Evolutionary conservation across 805 yeast genomes (phyloP).

Genomic region (Wickerhamiella azyma): DNA sequence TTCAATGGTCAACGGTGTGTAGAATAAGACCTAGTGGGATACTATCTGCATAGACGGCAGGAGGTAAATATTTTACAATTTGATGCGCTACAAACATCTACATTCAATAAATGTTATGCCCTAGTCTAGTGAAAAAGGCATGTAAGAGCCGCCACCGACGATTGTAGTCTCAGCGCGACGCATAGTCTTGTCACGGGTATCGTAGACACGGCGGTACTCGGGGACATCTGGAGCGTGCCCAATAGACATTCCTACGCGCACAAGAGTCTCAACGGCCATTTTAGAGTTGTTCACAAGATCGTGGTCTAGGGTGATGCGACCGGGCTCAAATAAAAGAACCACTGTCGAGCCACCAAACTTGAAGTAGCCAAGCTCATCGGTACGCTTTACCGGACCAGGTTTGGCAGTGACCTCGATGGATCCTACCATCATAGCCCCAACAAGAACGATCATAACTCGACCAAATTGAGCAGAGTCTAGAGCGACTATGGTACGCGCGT

Average conservation of each 20-base stretch:
- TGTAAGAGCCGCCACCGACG: constrained; percentile 22
- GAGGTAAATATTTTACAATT: no score
- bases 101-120: no score
- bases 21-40: no score
- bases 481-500: constrained; percentile 65
- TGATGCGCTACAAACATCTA: no score
- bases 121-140: constrained; percentile 21
- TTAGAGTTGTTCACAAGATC: constrained; percentile 58
- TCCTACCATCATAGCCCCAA: constrained; percentile 99
- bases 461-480: constrained; percentile 71
- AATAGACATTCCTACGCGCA: constrained; percentile 81
- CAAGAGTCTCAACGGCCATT: constrained; percentile 59
- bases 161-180: constrained; percentile 18
- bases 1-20: no score
- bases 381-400: constrained; percentile 49
- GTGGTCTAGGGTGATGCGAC: constrained; percentile 41
- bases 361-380: constrained; percentile 86
- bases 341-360: constrained; percentile 94
- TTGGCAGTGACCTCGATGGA: constrained; percentile 60
- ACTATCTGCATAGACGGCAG: no score
- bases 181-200: constrained; percentile 18
- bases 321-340: constrained; percentile 44
- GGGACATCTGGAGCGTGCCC: constrained; percentile 41
- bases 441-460: constrained; percentile 57
- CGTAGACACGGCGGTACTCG: constrained; percentile 18